Base-by-base conservation (phyloP, 805 yeast species). In the Yarrowia osloensis region DNA sequence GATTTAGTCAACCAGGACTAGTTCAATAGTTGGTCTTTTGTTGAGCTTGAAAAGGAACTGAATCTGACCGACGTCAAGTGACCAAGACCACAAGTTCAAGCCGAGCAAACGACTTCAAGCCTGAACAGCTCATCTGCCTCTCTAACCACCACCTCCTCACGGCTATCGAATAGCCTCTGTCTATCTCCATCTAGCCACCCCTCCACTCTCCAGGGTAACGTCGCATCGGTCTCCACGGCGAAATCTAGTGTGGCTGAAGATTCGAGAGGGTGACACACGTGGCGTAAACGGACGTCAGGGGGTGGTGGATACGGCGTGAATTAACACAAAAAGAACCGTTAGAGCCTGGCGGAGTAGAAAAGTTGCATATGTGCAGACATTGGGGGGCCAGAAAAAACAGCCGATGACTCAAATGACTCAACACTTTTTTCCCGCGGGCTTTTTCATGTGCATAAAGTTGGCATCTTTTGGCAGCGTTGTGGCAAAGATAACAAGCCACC, bases 221-320 rank as follows among this genome's bases (percentile, higher is more conserved):
- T 29, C 29, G 19, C 40, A 28, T 11, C 31, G 22, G n/a, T n/a
- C n/a, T n/a, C n/a, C n/a, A n/a, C n/a, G n/a, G n/a, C n/a, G n/a
- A n/a, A 52, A 54, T 54, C 61, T 54, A 35, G 61, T 35, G 61
- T 54, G 61, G 61, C 61, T 54, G 61, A 54, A 54, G 61, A 54
- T 54, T 54, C n/a, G 44, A 50, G 26, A 31, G 50, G 57, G 4
- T 19, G 61, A 35, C 61, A 37, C 61, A 54, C 61, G 61, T 54
- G 61, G 59, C 59, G 59, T 52, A 52, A 24, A 29, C 19, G 19
- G 55, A n/a, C n/a, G n/a, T 17, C 35, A 17, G 21, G 9, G 33
- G 33, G 35, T 9, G 13, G 21, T 37, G 21, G 21, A 39, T 39
- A 39, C 42, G 21, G 22, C 9, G 5, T 6, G 7, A 35, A n/a